These are phyloP conservation scores for Blastosporella zonata DNA, from an alignment of 1,284 basidiomycete species.

Conservation along the genomic window DNA sequence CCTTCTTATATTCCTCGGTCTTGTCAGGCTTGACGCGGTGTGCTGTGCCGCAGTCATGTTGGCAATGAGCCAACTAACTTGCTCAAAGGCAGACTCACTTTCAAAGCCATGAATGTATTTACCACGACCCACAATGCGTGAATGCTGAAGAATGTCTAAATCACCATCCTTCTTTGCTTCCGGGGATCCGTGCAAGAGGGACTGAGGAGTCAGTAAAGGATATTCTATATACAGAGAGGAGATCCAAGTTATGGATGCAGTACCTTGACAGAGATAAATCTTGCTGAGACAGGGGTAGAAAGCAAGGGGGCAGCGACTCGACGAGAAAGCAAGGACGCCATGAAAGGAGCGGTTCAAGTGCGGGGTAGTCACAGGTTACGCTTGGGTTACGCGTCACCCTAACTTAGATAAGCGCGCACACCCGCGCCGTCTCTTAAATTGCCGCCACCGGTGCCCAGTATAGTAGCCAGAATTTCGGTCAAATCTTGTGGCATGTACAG, in stretches of 20 bases:
- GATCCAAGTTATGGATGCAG: constrained; percentile 11
- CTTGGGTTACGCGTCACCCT: constrained; percentile 3
- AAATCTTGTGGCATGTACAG: not conserved
- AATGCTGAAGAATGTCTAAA: constrained; percentile 74
- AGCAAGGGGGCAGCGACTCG: constrained; percentile 9
- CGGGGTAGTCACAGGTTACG: not conserved
- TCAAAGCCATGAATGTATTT: constrained; percentile 90
- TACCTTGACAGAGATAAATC: constrained; percentile 66
- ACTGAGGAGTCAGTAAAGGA: constrained; percentile 34
- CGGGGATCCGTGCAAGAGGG: constrained; percentile 71
- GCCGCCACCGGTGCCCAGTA: not conserved
- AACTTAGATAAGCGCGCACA: not conserved
- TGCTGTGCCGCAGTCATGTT: constrained; percentile 38
- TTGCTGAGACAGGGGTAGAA: constrained; percentile 21
- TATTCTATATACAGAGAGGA: constrained; percentile 5
- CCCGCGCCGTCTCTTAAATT: not conserved
- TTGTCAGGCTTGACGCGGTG: constrained; percentile 83
- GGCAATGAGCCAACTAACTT: not conserved
- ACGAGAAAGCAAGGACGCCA: constrained; percentile 22
- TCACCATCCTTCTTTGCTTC: constrained; percentile 84
- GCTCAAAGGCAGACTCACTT: constrained; percentile 45
- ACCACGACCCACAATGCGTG: constrained; percentile 78
- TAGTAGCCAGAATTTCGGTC: not conserved
- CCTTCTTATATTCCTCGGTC: constrained; percentile 78
- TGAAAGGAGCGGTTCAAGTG: constrained; percentile 3